Evolutionary conservation across 768 basidiomycete genomes (phyloP), one percentile per base, ranked within the genome.

Genomic region (Russula compacta): DNA sequence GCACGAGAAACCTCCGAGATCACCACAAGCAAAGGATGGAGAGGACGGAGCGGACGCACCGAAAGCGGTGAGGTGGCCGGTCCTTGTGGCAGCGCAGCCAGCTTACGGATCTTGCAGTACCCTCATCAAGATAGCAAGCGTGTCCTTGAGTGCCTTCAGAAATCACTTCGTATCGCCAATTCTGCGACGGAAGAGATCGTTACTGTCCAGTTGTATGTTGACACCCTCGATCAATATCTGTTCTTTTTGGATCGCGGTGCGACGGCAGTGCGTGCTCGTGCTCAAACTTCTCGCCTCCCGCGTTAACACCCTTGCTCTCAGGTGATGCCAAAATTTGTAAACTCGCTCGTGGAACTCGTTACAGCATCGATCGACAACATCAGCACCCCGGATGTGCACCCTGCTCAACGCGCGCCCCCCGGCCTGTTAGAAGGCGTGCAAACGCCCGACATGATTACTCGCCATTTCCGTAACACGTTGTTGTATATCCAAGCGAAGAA

Each of bases 121-220:
- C 89, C 89, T 46, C 87, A 89, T 69, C 87, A 92, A 66, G 97
- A 99, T 70, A 95, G 94, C 73, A 98, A 98, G 69, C 90, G 97
- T 24, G 95, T 99, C 0, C 77, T 99, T 36, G 97, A 99, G 73
- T 99, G 97, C 70, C 78, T 99, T 36, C 97, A 99, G 72, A 98
- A 98, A 71, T 91, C 94, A 4, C 79, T 98, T 29, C 84, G 95
- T 2, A 98, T 97, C 68, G 97, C 97, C 6, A 94, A 95, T 68
- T 94, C 92, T 3, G 92, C 92, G 29, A 95, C 93, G 56, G 97
- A 98, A 73, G 95, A 98, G 69, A 90, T 98, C 64, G 91, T 97
- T 42, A 98, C 92, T 3, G 87, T 98, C 2, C 95, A 98, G 70
- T 78, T 98, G 8, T 98, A 98, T 71, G 92, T 92, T 66, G 93